Evolutionary conservation across 257 asterid genomes (phyloP).

Genomic region (Jacaranda copaia): DNA sequence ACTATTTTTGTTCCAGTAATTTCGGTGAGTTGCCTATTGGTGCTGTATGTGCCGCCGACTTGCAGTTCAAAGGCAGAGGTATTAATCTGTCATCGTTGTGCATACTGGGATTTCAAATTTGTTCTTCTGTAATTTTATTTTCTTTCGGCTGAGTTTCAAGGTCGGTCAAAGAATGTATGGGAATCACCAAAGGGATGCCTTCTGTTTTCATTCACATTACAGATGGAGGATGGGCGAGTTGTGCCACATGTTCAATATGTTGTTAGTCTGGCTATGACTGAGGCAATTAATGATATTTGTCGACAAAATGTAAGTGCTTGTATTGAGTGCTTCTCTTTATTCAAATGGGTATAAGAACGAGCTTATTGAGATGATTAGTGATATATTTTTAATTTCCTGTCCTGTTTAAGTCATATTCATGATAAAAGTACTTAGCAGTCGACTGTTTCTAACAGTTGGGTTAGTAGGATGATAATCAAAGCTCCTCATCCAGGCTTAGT

Average conservation of each 20-base stretch:
- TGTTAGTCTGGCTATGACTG: conserved; percentile 85
- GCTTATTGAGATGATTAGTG: conserved; percentile 16
- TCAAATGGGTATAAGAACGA: neutral
- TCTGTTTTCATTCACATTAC: conserved; percentile 81
- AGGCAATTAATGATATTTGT: conserved; percentile 84
- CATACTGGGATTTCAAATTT: neutral
- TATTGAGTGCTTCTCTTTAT: neutral
- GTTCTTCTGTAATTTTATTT: neutral
- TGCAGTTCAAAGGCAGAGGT: conserved; percentile 97
- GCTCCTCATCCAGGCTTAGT: conserved; percentile 8
- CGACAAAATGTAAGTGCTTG: conserved; percentile 58
- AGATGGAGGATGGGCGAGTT: conserved; percentile 93
- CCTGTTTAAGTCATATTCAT: conserved; percentile 9
- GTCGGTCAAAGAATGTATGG: conserved; percentile 87
- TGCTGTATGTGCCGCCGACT: conserved; percentile 85
- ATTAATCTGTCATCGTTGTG: conserved; percentile 28
- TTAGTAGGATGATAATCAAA: neutral
- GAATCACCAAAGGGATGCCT: conserved; percentile 98
- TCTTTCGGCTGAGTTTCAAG: conserved; percentile 46
- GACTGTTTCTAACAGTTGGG: neutral
- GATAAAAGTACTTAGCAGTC: conserved; percentile 10
- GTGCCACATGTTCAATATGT: conserved; percentile 93
- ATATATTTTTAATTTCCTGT: conserved; percentile 2
- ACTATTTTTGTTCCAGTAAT: conserved; percentile 58
- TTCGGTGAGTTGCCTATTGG: conserved; percentile 81